Percentiles rank a stretch among this genome's conserved stretches.
Evolutionary conservation across 257 asterid species (phyloP).

Genomic region (Buddleja alternifolia): DNA sequence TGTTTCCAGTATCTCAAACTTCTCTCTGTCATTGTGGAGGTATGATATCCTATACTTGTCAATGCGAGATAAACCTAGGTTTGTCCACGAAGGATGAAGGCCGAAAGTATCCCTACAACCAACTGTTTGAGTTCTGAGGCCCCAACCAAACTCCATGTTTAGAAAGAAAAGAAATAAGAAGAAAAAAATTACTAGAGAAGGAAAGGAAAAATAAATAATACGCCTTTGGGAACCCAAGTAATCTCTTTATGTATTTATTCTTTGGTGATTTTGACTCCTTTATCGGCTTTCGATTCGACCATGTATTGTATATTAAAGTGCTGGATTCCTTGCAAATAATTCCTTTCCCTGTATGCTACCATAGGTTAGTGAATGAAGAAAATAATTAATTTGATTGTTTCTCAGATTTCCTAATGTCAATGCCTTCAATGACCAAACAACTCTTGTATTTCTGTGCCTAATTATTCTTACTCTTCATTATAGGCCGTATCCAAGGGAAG

Average conservation of each 20-base stretch:
- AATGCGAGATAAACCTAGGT: no score
- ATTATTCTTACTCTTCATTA: conserved; percentile 23
- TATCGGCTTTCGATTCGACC: no score
- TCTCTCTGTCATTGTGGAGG: background rate
- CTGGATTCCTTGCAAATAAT: no score
- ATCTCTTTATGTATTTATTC: conserved; percentile 10
- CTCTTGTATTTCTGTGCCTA: background rate
- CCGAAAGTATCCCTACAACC: no score
- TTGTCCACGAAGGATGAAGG: no score
- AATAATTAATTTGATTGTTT: background rate
- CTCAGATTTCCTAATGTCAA: background rate
- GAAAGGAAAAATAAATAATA: background rate
- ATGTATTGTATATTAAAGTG: background rate
- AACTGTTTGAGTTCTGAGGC: no score
- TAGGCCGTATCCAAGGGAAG: conserved; percentile 90
- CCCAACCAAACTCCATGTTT: no score
- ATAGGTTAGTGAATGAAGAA: background rate
- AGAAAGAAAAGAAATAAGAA: no score
- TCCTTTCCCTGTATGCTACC: background rate
- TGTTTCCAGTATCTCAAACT: background rate
- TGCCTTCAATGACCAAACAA: conserved; percentile 3
- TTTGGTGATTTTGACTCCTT: no score
- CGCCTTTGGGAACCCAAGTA: background rate
- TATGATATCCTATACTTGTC: background rate
- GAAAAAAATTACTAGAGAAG: no score